Conservation (phyloP, 805 yeast genomes). For the Ogataea degrootiae region DNA sequence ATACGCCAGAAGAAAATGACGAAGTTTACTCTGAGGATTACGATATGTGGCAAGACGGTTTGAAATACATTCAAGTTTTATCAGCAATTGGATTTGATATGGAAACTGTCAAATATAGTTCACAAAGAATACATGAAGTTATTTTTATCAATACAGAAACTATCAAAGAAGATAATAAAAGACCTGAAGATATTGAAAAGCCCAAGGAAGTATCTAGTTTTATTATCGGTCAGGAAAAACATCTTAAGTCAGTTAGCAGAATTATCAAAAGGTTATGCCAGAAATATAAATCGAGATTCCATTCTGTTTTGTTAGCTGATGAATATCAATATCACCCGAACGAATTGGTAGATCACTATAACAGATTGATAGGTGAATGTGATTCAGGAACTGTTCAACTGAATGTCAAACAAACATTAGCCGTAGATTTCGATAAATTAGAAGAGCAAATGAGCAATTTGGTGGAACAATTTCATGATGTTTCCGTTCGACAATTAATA, state of each 20-base stretch:
- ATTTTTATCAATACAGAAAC: constrained; percentile 19
- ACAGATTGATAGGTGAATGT: constrained; percentile 6
- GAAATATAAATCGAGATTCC: constrained; percentile 17
- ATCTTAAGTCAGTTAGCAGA: constrained; percentile 3
- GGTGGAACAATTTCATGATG: constrained; percentile 15
- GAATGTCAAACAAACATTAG: constrained; percentile 14
- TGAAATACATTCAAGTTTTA: constrained; percentile 18
- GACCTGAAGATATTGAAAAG: constrained; percentile 1
- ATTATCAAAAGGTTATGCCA: constrained; percentile 13
- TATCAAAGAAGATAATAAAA: background rate
- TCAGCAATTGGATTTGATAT: constrained; percentile 17
- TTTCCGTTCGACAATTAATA: constrained; percentile 13
- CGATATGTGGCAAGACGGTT: constrained; percentile 21
- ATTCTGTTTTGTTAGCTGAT: constrained; percentile 22
- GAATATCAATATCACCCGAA: constrained; percentile 20
- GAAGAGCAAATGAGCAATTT: constrained; percentile 4
- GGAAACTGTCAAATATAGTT: background rate
- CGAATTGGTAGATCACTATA: constrained; percentile 17
- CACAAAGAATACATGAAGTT: constrained; percentile 15
- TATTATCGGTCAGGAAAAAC: background rate
- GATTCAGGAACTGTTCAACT: background rate
- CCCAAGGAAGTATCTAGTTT: background rate
- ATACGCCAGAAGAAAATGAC: constrained; percentile 9
- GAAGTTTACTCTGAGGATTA: constrained; percentile 1
- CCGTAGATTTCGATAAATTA: constrained; percentile 20